Conservation (phyloP, 2,329 filamentous ascomycete species). For the Aspergillus costaricaensis region DNA sequence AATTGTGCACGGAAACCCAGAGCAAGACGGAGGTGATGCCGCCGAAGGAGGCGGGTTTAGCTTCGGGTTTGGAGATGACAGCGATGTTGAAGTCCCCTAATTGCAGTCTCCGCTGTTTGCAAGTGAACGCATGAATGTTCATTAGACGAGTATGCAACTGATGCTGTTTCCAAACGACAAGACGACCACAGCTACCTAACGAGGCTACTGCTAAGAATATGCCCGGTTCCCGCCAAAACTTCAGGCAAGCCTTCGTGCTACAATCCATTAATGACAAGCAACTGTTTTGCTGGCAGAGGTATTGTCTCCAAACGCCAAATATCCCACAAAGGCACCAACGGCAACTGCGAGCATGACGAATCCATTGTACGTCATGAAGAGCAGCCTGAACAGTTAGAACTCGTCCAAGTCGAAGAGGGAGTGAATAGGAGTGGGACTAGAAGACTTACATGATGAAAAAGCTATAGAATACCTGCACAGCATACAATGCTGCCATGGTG, state of each 20-base stretch:
- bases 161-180: constrained; percentile 1
- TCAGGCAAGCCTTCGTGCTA: not conserved
- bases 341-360: constrained; percentile 94
- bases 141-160: constrained; percentile 3
- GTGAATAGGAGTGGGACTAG: not conserved
- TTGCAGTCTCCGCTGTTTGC: not conserved
- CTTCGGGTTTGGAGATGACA: constrained; percentile 65
- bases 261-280: constrained; percentile 72
- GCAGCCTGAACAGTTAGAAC: constrained; percentile 62
- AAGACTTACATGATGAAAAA: constrained; percentile 96
- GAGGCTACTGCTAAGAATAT: not conserved
- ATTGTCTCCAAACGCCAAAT: constrained; percentile 73
- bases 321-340: constrained; percentile 85
- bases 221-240: not conserved
- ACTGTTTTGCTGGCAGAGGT: constrained; percentile 77
- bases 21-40: constrained; percentile 28
- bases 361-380: constrained; percentile 99
- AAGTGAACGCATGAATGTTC: constrained; percentile 2
- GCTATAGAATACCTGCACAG: constrained; percentile 93
- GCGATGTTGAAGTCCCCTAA: constrained; percentile 54
- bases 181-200: not conserved
- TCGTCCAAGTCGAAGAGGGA: not conserved
- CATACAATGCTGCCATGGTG: constrained; percentile 82
- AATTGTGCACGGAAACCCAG: constrained; percentile 61
- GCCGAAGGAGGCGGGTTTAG: constrained; percentile 54